Evolutionary conservation across 2,329 filamentous ascomycete species (phyloP), one percentile per base, ranked within the genome.

Genomic region (Trichoderma hamatum): DNA sequence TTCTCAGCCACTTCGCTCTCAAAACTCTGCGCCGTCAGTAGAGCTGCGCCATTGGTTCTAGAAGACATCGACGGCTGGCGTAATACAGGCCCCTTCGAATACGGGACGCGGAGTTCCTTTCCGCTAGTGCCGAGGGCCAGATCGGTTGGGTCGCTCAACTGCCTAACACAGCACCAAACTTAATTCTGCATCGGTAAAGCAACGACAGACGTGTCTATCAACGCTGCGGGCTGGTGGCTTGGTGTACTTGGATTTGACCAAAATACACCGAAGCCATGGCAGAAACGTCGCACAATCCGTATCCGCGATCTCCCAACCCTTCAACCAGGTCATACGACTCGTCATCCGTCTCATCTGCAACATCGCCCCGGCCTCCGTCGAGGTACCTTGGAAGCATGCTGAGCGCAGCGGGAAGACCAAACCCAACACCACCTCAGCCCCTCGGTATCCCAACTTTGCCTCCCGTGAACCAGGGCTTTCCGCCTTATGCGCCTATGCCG

Each of bases 251-350:
- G 24, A 19, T 24, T 49, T 49, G 46, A 21, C 39, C 43, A 68
- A 75, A 76, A 72, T 71, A 70, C 51, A 26, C 76, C 74, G 77
- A 71, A 76, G 79, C 73, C 75, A 89, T 89, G 86, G 82, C 86
- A 74, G 83, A 86, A 62, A 73, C 76, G 70, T 76, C 85, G 74
- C 86, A 89, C 80, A 86, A 84, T 76, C 80, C 83, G 61, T 89
- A 86, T 77, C 80, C 85, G 75, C 87, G 86, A 79, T 89, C 88
- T 69, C 88, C 88, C 70, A 88, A 88, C 78, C 83, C 82, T 70
- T 88, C 87, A 72, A 85, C 84, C 72, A 83, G 84, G 78, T 89
- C 87, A 72, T 89, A 88, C 83, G 86, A 88, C 79, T 89, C 87
- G 70, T 89, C 87, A 13, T 88, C 87, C 59, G 86, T 88, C 74